Base-by-base conservation (phyloP, 441 rosid species). In the Metrosideros polymorpha region DNA sequence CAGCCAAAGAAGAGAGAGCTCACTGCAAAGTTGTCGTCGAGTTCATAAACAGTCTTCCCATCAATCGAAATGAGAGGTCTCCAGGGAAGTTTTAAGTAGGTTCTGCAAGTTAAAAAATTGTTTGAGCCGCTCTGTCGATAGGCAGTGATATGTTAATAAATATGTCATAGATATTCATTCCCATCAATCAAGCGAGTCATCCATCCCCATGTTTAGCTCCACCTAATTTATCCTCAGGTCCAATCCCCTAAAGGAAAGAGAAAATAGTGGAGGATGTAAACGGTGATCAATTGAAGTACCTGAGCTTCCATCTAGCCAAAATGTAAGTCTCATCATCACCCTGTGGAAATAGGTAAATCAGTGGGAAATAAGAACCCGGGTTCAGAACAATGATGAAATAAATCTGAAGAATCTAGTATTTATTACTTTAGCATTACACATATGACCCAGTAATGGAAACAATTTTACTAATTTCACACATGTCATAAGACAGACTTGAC, bases 11-110 rank as follows among this genome's bases (percentile, higher is more conserved):
- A 54, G 32, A 50, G 13, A 1, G 35, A 13, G 63, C 94, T 88
- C 84, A 95, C 98, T 84, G 88, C 90, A 57, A 91, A 92, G 86
- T 92, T 85, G 63, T 90, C 83, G 50, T 94, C 89, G 56, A 96
- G 90, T 56, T 95, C 97, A 86, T 96, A 96, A 54, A 91, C 85
- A 4, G 99, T 97, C 85, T 88, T 93, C 89, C 99, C 99, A 32
- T 95, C 88, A 35, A 96, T 90, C 2, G 91, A 92, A 89, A 96
- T 92, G 55, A 96, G 91, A 55, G 98, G 98, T 89, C 90, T 93
- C 98, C 98, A 94, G 7, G 97, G 99, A 89, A 96, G 94, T 89
- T 90, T 94, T 84, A 96, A 92, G 94, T 91, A 93, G 63, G 97
- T 96, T 90, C 99, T 96, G 94, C 89, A 91, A 84, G 87, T 88